Evolutionary conservation across 768 basidiomycete genomes (phyloP).

Genomic region (Porphyrellus cyaneotinctus): DNA sequence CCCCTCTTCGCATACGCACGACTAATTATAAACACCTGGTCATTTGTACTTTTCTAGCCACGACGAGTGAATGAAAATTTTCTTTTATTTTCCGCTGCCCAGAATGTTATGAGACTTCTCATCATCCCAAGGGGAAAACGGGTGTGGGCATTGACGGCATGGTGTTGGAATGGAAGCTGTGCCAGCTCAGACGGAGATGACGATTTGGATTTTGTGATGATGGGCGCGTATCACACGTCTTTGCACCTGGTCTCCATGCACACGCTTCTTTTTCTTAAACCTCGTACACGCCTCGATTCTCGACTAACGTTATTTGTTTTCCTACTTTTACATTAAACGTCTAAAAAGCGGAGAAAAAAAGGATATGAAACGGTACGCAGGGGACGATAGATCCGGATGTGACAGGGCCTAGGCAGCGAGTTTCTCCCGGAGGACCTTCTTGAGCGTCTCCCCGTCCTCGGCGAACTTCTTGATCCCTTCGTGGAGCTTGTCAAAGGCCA

Average conservation of each 20-base stretch:
- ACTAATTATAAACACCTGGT: background rate
- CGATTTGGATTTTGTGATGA: too few relatives aligned
- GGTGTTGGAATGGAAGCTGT: background rate
- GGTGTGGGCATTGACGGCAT: background rate
- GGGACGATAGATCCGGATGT: background rate
- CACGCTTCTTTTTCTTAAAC: too few relatives aligned
- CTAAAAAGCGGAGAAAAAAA: background rate
- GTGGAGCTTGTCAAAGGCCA: constrained; percentile 99
- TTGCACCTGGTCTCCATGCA: too few relatives aligned
- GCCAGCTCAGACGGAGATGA: background rate
- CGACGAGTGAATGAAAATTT: background rate
- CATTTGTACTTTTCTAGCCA: constrained; percentile 17
- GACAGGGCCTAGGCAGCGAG: constrained; percentile 28
- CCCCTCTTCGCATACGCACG: background rate
- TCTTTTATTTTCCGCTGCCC: background rate
- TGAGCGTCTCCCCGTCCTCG: constrained; percentile 89
- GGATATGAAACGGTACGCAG: too few relatives aligned
- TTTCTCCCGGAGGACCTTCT: constrained; percentile 71
- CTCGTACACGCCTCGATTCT: too few relatives aligned
- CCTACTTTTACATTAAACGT: background rate
- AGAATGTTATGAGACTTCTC: background rate
- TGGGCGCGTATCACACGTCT: background rate
- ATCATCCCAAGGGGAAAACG: background rate
- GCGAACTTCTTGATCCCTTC: constrained; percentile 99
- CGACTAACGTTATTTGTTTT: too few relatives aligned